Evolutionary conservation across 768 basidiomycete genomes (phyloP).

Genomic region (Boletellus ananas): DNA sequence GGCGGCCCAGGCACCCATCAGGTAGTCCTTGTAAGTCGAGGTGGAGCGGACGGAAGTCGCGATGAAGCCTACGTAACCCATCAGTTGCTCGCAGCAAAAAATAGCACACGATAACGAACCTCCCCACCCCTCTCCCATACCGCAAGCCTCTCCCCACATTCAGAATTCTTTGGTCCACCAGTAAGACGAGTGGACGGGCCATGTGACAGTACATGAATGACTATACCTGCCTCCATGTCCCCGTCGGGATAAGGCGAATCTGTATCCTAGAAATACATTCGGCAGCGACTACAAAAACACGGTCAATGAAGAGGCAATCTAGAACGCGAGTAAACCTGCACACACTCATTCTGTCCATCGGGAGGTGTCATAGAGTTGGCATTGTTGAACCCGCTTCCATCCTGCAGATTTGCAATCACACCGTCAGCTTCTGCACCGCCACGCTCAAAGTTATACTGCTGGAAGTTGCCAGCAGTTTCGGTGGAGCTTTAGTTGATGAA

Average conservation of each 20-base stretch:
- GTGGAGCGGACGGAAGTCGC: conserved; percentile 85
- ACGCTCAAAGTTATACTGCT: conserved; percentile 92
- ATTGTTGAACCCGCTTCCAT: conserved; percentile 90
- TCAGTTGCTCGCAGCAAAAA: neutral
- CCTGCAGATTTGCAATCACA: conserved; percentile 93
- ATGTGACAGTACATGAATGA: conserved; percentile 87
- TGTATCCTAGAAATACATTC: conserved; percentile 97
- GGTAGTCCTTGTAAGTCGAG: conserved; percentile 65
- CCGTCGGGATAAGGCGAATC: conserved; percentile 90
- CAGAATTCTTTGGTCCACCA: conserved; percentile 89
- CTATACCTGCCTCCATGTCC: conserved; percentile 94
- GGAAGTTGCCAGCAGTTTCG: conserved; percentile 93
- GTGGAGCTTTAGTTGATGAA: conserved; percentile 78
- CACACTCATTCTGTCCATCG: conserved; percentile 72
- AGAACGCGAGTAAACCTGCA: neutral
- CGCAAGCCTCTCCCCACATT: conserved; percentile 96
- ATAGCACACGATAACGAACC: conserved; percentile 33
- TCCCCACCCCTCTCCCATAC: conserved; percentile 99
- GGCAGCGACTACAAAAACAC: conserved; percentile 54
- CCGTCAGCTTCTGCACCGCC: conserved; percentile 87
- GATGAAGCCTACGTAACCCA: conserved; percentile 54
- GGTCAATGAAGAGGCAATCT: neutral
- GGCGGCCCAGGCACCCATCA: conserved; percentile 96
- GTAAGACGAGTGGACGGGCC: conserved; percentile 93
- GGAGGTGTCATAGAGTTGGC: conserved; percentile 90